Percentiles rank a stretch among this genome's conserved stretches.
phyloP scores from a whole-genome alignment of 345 rosid species.

The Populus alba region DNA sequence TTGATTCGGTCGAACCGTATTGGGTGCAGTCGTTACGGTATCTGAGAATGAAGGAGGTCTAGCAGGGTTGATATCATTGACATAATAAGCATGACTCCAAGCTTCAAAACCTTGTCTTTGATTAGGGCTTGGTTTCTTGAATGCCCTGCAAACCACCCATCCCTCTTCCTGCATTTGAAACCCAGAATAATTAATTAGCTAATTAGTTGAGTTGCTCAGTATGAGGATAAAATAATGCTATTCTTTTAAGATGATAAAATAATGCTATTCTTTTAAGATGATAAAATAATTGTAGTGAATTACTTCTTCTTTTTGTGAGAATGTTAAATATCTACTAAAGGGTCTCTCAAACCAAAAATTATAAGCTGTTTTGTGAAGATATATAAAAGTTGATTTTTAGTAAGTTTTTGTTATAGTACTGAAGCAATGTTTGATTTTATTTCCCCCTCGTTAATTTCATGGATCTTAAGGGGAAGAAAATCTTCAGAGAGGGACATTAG shows the following conservation, averaged over 20 bases:
- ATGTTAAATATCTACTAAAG: not conserved
- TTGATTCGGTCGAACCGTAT: conserved; percentile 12
- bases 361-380: not conserved
- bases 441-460: too few relatives aligned
- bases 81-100: conserved; percentile 55
- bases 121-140: conserved; percentile 74
- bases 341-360: not conserved
- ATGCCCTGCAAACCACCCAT: conserved; percentile 97
- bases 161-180: conserved; percentile 75
- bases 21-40: not conserved
- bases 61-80: conserved; percentile 21
- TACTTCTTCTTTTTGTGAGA: not conserved
- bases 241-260: too few relatives aligned
- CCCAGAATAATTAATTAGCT: not conserved
- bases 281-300: too few relatives aligned
- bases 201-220: too few relatives aligned
- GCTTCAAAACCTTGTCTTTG: conserved; percentile 73
- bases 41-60: conserved; percentile 25
- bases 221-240: too few relatives aligned
- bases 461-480: too few relatives aligned
- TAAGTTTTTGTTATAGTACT: not conserved
- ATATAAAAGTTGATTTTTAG: not conserved
- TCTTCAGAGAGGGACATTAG: too few relatives aligned
- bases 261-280: too few relatives aligned
- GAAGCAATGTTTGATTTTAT: not conserved